phyloP scores from a whole-genome alignment of 2,329 filamentous ascomycete genomes.

The Colletotrichum eremochloae region DNA sequence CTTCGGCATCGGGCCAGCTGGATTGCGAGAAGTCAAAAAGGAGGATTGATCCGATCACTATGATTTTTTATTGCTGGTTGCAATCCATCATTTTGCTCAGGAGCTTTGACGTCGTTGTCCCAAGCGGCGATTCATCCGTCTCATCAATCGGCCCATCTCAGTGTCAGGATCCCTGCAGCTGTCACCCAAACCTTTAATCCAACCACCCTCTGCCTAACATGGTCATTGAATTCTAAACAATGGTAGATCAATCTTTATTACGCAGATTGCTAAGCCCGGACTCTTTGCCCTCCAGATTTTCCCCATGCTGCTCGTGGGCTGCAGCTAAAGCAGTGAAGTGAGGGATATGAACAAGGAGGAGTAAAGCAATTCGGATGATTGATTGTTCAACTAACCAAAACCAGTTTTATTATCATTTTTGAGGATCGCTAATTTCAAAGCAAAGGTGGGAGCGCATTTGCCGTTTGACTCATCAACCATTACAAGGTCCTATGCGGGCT shows the following conservation, averaged over 20 bases:
- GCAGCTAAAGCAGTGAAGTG: background rate
- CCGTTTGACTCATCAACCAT: background rate
- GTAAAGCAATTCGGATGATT: background rate
- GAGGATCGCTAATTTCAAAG: background rate
- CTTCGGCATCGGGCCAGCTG: background rate
- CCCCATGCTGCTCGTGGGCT: no score
- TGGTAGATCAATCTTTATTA: background rate
- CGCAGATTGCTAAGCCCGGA: no score
- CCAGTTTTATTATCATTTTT: no score
- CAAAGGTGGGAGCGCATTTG: background rate
- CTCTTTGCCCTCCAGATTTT: background rate
- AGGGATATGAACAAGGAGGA: background rate
- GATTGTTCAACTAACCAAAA: background rate
- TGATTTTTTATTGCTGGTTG: background rate
- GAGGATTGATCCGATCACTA: no score
- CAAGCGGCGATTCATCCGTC: conserved; percentile 1
- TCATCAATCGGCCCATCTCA: conserved; percentile 27
- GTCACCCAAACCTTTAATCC: background rate
- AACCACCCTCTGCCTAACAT: background rate
- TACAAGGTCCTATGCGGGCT: background rate
- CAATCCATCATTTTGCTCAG: background rate
- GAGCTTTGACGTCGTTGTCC: background rate
- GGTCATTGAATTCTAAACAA: background rate
- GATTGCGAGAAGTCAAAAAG: background rate
- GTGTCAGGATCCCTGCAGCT: conserved; percentile 16